Base-by-base conservation (phyloP, 2,329 filamentous ascomycete species). In the Pseudonectria buxi region DNA sequence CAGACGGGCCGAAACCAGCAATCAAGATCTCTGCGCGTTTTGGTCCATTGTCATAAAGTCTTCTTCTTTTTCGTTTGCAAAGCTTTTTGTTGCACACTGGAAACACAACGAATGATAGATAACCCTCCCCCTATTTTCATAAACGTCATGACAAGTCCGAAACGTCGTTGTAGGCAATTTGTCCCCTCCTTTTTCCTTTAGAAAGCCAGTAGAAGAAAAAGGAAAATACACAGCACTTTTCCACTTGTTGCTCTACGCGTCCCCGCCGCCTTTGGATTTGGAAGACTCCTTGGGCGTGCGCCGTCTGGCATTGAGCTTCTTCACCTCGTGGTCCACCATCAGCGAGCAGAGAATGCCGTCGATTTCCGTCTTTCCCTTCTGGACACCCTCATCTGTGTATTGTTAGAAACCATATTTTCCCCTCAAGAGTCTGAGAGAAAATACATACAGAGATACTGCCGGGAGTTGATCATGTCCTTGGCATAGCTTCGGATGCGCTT, bases 291-390 rank as follows among this genome's bases (percentile, higher is more conserved):
- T 54, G 24, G 52, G 35, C 15, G 47, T 40, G 28, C 59, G 51
- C 43, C 53, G 52, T 22, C 57, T 49, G 28, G 61, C 56, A 30
- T 56, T 59, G 38, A 64, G 53, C 46, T 63, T 64, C 50, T 63
- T 63, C 14, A 63, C 33, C 45, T 64, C 61, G 35, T 64, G 61
- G 33, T 59, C 55, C 14, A 64, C 53, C 24, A 64, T 59, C 28
- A 64, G 49, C 24, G 48, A 47, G 36, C 52, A 53, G 12, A 64
- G 45, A 34, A 62, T 52, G 31, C 50, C 43, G 35, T 63, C 60
- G 32, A 55, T 51, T 18, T 58, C 55, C 29, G 51, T 38, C 18
- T 50, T 41, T 5, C 60, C 61, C 14, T 47, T 40, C 39, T 62
- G 54, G 16, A 64, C 34, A 24, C 41, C 45, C 33, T 56, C 51